phyloP scores from a whole-genome alignment of 2,329 filamentous ascomycete species.

The Chaetomiaceae sp. region DNA sequence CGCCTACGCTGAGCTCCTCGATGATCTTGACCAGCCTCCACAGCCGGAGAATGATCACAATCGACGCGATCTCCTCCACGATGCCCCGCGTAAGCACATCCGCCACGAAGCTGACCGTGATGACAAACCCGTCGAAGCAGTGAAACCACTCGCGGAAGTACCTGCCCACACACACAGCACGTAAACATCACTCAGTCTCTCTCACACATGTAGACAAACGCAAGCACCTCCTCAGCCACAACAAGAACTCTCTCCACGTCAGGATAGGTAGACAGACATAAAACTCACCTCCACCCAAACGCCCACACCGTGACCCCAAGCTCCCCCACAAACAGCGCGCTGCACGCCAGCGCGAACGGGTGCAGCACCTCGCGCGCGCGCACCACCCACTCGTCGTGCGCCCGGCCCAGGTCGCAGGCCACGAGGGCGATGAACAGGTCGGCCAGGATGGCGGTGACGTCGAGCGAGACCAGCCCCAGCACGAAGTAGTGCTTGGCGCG shows the following conservation, averaged over 20 bases:
- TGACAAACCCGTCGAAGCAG: slow-evolving; percentile 57
- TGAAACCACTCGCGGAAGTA: slow-evolving; percentile 57
- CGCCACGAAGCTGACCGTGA: slow-evolving; percentile 54
- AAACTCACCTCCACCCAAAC: slow-evolving; percentile 51
- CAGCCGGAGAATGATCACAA: slow-evolving; percentile 60
- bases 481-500: slow-evolving; percentile 40
- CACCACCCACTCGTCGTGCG: slow-evolving; percentile 37
- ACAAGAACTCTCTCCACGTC: too few species aligned
- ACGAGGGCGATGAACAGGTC: slow-evolving; percentile 45
- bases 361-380: slow-evolving; percentile 37
- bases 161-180: slow-evolving; percentile 29
- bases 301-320: slow-evolving; percentile 53
- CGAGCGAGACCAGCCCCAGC: slow-evolving; percentile 39
- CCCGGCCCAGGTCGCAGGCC: slow-evolving; percentile 39
- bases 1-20: slow-evolving; percentile 59
- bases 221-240: too few species aligned
- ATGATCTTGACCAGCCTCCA: slow-evolving; percentile 67
- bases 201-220: too few species aligned
- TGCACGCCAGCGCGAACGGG: slow-evolving; percentile 52
- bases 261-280: too few species aligned
- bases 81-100: slow-evolving; percentile 55
- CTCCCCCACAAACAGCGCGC: slow-evolving; percentile 59
- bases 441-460: slow-evolving; percentile 39
- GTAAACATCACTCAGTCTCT: too few species aligned
- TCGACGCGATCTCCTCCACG: slow-evolving; percentile 56